These are phyloP conservation scores for Phycomyces blakesleeanus DNA, from an alignment of 192 early-diverging fungal species.

Conservation along the genomic window DNA sequence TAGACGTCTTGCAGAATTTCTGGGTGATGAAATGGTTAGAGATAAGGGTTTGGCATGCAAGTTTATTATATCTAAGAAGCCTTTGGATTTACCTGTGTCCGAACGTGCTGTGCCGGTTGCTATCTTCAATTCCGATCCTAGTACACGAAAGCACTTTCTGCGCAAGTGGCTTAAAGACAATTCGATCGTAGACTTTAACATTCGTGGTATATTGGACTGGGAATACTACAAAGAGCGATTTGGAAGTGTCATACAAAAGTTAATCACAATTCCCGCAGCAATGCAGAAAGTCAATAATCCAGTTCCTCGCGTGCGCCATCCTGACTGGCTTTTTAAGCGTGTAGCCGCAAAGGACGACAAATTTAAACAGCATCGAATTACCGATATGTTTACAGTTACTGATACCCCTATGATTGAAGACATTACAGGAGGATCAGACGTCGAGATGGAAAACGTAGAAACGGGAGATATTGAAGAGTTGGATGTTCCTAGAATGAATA, in stretches of 20 bases:
- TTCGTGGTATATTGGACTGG: conserved; percentile 94
- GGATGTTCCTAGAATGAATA: conserved; percentile 19
- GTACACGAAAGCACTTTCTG: conserved; percentile 74
- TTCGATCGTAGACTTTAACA: conserved; percentile 72
- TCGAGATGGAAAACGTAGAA: conserved; percentile 6
- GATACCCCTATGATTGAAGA: conserved; percentile 30
- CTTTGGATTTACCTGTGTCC: conserved; percentile 78
- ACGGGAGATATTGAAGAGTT: conserved; percentile 60
- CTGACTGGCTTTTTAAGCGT: conserved; percentile 90
- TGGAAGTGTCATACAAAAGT: conserved; percentile 90
- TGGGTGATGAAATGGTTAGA: conserved; percentile 97
- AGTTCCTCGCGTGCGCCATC: conserved; percentile 86
- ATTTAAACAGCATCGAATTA: conserved; percentile 80
- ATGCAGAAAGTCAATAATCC: conserved; percentile 95
- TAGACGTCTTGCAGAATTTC: conserved; percentile 89
- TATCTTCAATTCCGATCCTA: conserved; percentile 84
- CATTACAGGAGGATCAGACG: conserved; percentile 20
- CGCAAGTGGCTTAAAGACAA: conserved; percentile 91
- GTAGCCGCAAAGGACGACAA: conserved; percentile 74
- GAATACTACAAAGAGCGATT: conserved; percentile 96
- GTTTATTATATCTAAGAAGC: conserved; percentile 89
- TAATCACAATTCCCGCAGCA: conserved; percentile 97
- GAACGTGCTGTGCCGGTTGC: conserved; percentile 94
- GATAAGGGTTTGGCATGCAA: conserved; percentile 95
- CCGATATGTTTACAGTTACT: conserved; percentile 72